Base-by-base conservation (phyloP, 257 asterid species). In the Nicotiana attenuata region DNA sequence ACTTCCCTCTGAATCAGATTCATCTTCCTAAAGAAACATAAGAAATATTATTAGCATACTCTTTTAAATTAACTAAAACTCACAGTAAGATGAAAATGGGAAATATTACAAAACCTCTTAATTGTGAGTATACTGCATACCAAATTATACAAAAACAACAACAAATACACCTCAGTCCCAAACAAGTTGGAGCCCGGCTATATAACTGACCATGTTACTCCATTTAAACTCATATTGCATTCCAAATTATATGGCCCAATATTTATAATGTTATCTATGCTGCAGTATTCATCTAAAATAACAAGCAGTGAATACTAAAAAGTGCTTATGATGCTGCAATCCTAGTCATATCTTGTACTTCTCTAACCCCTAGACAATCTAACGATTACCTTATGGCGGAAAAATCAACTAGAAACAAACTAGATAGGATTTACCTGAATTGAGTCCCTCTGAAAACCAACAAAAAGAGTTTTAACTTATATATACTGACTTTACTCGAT, bases 1-100 rank as follows among this genome's bases (percentile, higher is more conserved):
- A 65, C 91, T 89, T 57, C 85, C 85, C 65, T 89, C 92, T 14
- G 92, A 87, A 83, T 80, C 83, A 65, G 80, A 83, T 81, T 77
- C 81, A 81, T 87, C 89, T 80, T 92, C 94, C 97, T 96, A 82
- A 50, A 52, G 55, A 79, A 78, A 65, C 38, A 81, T 81, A 29
- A 68, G 84, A 35, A 76, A 19, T 59, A 69, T 20, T 33, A 38
- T 47, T 47, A 38, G 15, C 77, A 84, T 22, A 14, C 38, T 26
- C 52, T 75, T 71, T 16, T 56, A 66, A 22, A 66, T 66, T 17
- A 66, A 66, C 24, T 31, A 65, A 65, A 38, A 29, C 2, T 29
- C 14, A 15, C 24, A 50, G 56, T 13, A 50, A 13, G 17, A 10
- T 10, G 56, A 50, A 50, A 50, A 52, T 13, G 56, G 5, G 17